phyloP scores from a whole-genome alignment of 805 yeast genomes.

The Metschnikowia noctiluminum region DNA sequence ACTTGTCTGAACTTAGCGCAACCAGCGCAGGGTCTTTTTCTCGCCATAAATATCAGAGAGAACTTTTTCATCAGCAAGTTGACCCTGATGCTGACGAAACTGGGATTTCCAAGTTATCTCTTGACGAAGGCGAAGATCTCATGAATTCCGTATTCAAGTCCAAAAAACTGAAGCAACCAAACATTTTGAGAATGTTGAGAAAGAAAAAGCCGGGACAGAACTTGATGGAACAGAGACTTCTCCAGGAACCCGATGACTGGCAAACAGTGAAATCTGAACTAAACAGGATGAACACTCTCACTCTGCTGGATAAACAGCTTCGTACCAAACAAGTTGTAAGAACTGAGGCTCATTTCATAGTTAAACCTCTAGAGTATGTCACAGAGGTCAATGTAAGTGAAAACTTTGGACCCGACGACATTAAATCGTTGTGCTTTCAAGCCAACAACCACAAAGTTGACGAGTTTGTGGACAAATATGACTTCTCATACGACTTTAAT shows the following conservation, averaged over 20 bases:
- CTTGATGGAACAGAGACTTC: slow-evolving; percentile 45
- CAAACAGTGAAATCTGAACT: slow-evolving; percentile 29
- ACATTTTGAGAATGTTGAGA: slow-evolving; percentile 43
- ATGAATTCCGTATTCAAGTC: slow-evolving; percentile 44
- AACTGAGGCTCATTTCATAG: slow-evolving; percentile 35
- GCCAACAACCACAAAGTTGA: slow-evolving; percentile 28
- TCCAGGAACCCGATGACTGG: slow-evolving; percentile 36
- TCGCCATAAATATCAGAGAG: slow-evolving; percentile 60
- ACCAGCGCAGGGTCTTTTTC: slow-evolving; percentile 85
- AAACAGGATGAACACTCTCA: slow-evolving; percentile 68
- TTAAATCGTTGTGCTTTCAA: slow-evolving; percentile 7
- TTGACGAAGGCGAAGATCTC: slow-evolving; percentile 26
- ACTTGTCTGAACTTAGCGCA: slow-evolving; percentile 73
- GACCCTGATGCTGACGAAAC: slow-evolving; percentile 3
- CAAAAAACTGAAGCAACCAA: slow-evolving; percentile 40
- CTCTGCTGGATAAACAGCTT: slow-evolving; percentile 62
- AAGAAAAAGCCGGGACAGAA: slow-evolving; percentile 27
- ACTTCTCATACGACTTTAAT: slow-evolving; percentile 31
- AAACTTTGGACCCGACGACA: slow-evolving; percentile 22
- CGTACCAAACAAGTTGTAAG: slow-evolving; percentile 59
- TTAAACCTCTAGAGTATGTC: slow-evolving; percentile 42
- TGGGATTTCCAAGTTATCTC: slow-evolving; percentile 21
- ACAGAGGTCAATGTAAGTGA: slow-evolving; percentile 42
- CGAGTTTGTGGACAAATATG: slow-evolving; percentile 31
- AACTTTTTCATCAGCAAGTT: slow-evolving; percentile 20